phyloP scores from a whole-genome alignment of 257 asterid species.

The Galeopsis tetrahit region DNA sequence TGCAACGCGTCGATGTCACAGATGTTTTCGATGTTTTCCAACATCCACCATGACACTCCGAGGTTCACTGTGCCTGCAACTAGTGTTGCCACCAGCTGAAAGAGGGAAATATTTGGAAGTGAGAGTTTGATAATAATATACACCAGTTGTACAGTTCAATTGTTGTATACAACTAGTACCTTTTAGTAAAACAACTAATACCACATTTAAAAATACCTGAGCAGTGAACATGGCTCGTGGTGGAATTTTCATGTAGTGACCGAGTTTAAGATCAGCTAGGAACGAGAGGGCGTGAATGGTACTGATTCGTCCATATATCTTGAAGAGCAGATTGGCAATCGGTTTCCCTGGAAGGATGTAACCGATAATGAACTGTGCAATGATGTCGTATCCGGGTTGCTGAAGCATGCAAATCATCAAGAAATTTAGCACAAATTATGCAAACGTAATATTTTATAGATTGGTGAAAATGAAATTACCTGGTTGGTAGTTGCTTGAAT shows the following conservation, averaged over 20 bases:
- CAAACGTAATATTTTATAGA: neutral
- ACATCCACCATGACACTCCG: constrained; percentile 91
- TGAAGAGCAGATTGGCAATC: constrained; percentile 85
- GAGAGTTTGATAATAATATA: neutral
- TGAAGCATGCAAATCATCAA: constrained; percentile 35
- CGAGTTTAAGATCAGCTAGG: constrained; percentile 90
- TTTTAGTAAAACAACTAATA: constrained; percentile 29
- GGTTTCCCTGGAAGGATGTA: constrained; percentile 93
- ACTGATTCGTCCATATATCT: constrained; percentile 92
- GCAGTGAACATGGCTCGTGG: constrained; percentile 89
- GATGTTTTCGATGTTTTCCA: constrained; percentile 76
- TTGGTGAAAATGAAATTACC: constrained; percentile 38
- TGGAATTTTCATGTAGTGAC: constrained; percentile 97
- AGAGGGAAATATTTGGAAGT: neutral
- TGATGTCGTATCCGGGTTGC: constrained; percentile 98
- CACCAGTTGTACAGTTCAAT: neutral
- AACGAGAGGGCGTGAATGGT: constrained; percentile 87
- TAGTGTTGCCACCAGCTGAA: constrained; percentile 73
- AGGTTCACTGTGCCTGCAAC: constrained; percentile 81
- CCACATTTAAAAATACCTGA: constrained; percentile 46
- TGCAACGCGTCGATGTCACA: constrained; percentile 77
- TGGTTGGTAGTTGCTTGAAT: constrained; percentile 96
- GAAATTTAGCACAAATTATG: neutral
- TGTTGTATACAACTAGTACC: too few species aligned
- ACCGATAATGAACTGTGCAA: constrained; percentile 90